Conservation (phyloP, 495 filamentous ascomycete genomes). For the Pseudomonodictys pantanalensis region DNA sequence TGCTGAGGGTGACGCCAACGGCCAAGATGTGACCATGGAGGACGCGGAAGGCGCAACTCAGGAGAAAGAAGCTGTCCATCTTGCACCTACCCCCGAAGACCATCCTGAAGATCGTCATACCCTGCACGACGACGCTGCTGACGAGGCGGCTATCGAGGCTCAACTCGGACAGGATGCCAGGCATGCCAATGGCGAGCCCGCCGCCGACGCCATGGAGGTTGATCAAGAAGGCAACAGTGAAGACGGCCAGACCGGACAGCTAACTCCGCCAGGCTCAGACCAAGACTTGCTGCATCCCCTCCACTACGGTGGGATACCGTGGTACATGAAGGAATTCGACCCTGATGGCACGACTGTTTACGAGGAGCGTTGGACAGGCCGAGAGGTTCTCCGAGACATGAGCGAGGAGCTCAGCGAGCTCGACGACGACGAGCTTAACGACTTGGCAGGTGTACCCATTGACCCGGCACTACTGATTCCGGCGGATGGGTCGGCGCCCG, state of each 20-base stretch:
- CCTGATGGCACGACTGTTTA: slow-evolving; percentile 71
- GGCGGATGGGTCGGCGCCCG: slow-evolving; percentile 16
- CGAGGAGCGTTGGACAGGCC: slow-evolving; percentile 74
- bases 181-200: slow-evolving; percentile 1
- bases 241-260: slow-evolving; percentile 33
- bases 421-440: slow-evolving; percentile 78
- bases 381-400: slow-evolving; percentile 70
- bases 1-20: not conserved
- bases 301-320: slow-evolving; percentile 72
- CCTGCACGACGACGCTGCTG: slow-evolving; percentile 21
- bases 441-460: too few species aligned
- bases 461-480: slow-evolving; percentile 34
- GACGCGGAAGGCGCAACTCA: slow-evolving; percentile 20
- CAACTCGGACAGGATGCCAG: slow-evolving; percentile 19
- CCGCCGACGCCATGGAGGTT: slow-evolving; percentile 11
- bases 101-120: slow-evolving; percentile 28
- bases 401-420: slow-evolving; percentile 86
- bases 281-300: slow-evolving; percentile 57
- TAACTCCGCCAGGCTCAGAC: slow-evolving; percentile 42
- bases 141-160: slow-evolving; percentile 28
- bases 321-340: slow-evolving; percentile 84
- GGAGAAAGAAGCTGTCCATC: slow-evolving; percentile 35
- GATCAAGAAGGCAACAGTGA: slow-evolving; percentile 1
- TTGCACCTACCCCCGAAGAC: slow-evolving; percentile 35
- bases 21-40: not conserved